These are phyloP conservation scores for Lotmaria passim DNA, from an alignment of 208 protist genomes.

Conservation along the genomic window DNA sequence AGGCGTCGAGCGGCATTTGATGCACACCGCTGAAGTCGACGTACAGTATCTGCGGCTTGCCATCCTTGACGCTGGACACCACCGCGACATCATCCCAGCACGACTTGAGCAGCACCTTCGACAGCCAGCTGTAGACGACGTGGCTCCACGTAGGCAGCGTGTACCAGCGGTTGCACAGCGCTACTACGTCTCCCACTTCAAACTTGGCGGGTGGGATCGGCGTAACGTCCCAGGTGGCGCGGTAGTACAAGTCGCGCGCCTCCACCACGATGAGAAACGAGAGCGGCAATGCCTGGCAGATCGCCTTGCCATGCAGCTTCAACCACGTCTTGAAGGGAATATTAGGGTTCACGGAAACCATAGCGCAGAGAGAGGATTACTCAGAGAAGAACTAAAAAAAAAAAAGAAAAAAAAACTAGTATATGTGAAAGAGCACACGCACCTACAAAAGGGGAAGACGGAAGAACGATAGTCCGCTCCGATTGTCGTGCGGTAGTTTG, in stretches of 20 bases:
- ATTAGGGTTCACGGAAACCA: constrained; percentile 55
- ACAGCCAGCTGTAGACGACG: constrained; percentile 72
- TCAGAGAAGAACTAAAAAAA: background rate
- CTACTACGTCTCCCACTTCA: constrained; percentile 79
- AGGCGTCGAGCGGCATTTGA: constrained; percentile 64
- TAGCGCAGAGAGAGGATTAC: constrained; percentile 11
- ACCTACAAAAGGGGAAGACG: background rate
- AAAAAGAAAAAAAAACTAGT: constrained; percentile 4
- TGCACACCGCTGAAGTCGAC: constrained; percentile 72
- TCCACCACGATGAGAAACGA: constrained; percentile 84
- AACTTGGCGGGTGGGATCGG: constrained; percentile 54
- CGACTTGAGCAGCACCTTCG: constrained; percentile 86
- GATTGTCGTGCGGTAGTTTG: too few species aligned
- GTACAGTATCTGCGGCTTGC: constrained; percentile 69
- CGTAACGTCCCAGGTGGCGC: constrained; percentile 73
- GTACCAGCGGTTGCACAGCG: constrained; percentile 91
- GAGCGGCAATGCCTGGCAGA: constrained; percentile 73
- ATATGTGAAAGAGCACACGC: background rate
- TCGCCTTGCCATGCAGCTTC: constrained; percentile 74
- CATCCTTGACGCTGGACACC: constrained; percentile 50
- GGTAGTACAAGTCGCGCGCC: constrained; percentile 83
- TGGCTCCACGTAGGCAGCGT: constrained; percentile 81
- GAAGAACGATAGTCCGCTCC: too few species aligned
- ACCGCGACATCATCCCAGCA: constrained; percentile 90
- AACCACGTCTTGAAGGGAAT: constrained; percentile 71